These are phyloP conservation scores for Paracamarosporium sp. DNA, from an alignment of 2,329 filamentous ascomycete genomes.

Conservation along the genomic window DNA sequence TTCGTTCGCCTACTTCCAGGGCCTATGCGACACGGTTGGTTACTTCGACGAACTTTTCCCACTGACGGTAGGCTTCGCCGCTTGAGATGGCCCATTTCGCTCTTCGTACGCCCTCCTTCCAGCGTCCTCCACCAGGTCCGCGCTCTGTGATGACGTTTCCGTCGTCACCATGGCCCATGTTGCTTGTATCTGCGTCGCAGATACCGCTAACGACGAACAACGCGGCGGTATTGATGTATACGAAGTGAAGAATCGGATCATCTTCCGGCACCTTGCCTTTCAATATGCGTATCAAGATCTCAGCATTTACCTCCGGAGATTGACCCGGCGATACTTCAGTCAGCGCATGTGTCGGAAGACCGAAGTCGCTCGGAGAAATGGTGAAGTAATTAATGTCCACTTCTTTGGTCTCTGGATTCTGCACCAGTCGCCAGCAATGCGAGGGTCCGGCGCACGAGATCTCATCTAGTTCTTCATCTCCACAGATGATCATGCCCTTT, in stretches of 20 bases:
- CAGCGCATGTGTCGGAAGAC: slow-evolving; percentile 76
- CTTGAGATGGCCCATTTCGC: slow-evolving; percentile 89
- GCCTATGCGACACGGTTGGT: slow-evolving; percentile 64
- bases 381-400: slow-evolving; percentile 77
- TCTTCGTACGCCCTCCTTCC: slow-evolving; percentile 92
- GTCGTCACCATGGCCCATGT: slow-evolving; percentile 81
- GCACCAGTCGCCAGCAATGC: slow-evolving; percentile 82
- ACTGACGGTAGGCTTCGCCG: slow-evolving; percentile 83
- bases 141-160: slow-evolving; percentile 80
- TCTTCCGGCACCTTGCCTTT: slow-evolving; percentile 74
- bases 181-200: slow-evolving; percentile 81
- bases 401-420: slow-evolving; percentile 52
- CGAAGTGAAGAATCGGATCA: slow-evolving; percentile 89
- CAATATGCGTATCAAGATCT: slow-evolving; percentile 79
- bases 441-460: slow-evolving; percentile 89
- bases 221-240: slow-evolving; percentile 91
- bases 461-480: slow-evolving; percentile 93
- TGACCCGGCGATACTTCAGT: slow-evolving; percentile 82
- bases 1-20: neutral
- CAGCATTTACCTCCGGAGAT: slow-evolving; percentile 84
- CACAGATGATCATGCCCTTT: slow-evolving; percentile 91
- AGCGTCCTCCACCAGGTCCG: slow-evolving; percentile 84
- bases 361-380: slow-evolving; percentile 85
- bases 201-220: slow-evolving; percentile 85
- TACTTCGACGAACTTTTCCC: slow-evolving; percentile 82